phyloP scores from a whole-genome alignment of 2,329 filamentous ascomycete genomes.

The Boeremia lycopersici region DNA sequence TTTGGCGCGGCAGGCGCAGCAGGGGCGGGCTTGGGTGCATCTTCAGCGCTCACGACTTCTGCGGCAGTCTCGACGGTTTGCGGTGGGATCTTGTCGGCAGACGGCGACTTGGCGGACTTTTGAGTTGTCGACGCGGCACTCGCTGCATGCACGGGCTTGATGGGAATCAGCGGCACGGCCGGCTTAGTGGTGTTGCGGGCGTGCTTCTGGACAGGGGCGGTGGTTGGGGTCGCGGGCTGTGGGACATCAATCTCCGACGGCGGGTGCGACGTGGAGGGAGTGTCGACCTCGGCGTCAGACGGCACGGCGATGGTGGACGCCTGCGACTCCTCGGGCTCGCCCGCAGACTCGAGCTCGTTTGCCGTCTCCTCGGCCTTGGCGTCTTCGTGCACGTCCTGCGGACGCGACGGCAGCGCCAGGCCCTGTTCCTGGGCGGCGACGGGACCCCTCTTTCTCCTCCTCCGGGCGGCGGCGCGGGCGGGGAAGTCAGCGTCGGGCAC shows the following conservation, averaged over 20 bases:
- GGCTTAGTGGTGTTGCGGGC: constrained; percentile 53
- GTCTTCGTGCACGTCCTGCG: constrained; percentile 34
- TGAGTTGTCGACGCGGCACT: constrained; percentile 45
- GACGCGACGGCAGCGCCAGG: constrained; percentile 60
- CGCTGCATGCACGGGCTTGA: constrained; percentile 49
- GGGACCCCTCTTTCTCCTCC: constrained; percentile 52
- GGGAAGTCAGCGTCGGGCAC: constrained; percentile 62
- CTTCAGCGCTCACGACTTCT: constrained; percentile 34
- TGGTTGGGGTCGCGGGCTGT: constrained; percentile 48
- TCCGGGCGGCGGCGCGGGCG: constrained; percentile 52
- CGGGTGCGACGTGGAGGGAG: constrained; percentile 63
- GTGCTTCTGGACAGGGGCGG: constrained; percentile 43
- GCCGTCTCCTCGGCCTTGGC: constrained; percentile 18
- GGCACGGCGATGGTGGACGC: constrained; percentile 52
- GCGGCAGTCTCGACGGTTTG: constrained; percentile 18
- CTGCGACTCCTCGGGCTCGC: constrained; percentile 48
- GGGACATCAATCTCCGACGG: constrained; percentile 63
- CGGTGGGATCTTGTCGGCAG: constrained; percentile 24
- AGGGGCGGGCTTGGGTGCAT: constrained; percentile 42
- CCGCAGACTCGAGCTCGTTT: constrained; percentile 50
- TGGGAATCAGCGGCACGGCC: constrained; percentile 60
- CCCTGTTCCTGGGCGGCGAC: constrained; percentile 46
- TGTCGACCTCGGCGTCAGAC: constrained; percentile 58
- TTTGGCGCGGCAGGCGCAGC: constrained; percentile 59
- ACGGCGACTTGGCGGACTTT: constrained; percentile 40